Percentiles rank a stretch among this genome's conserved stretches.
Conservation (phyloP, 2,329 filamentous ascomycete species). For the Penicillium sp. region DNA sequence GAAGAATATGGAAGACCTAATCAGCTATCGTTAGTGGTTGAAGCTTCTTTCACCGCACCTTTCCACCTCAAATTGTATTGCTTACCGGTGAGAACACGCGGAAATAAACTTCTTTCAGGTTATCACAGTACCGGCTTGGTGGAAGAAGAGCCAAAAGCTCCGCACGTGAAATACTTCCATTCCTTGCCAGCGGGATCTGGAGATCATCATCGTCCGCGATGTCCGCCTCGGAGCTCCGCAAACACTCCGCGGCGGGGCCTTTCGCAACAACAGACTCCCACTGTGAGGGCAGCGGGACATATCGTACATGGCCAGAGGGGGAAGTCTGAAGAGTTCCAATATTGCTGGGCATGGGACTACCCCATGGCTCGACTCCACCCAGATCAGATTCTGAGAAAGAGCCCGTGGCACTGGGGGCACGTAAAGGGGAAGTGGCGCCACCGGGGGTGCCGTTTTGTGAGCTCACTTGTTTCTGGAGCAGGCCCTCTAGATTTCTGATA, state of each 20-base stretch:
- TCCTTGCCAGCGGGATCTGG: slow-evolving; percentile 37
- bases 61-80: not conserved
- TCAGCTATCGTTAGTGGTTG: not conserved
- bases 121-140: slow-evolving; percentile 41
- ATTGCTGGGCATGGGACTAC: slow-evolving; percentile 27
- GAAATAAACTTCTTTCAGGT: slow-evolving; percentile 42
- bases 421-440: slow-evolving; percentile 30
- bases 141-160: slow-evolving; percentile 40
- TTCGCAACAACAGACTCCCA: slow-evolving; percentile 36
- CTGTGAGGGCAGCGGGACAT: slow-evolving; percentile 37
- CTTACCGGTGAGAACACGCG: slow-evolving; percentile 45
- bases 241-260: slow-evolving; percentile 29
- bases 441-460: slow-evolving; percentile 28
- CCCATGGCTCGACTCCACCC: slow-evolving; percentile 24
- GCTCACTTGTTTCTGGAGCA: slow-evolving; percentile 39
- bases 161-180: slow-evolving; percentile 28
- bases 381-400: slow-evolving; percentile 33
- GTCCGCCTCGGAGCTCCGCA: slow-evolving; percentile 31
- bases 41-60: slow-evolving; percentile 8
- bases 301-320: slow-evolving; percentile 41
- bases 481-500: slow-evolving; percentile 40
- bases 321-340: slow-evolving; percentile 37
- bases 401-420: slow-evolving; percentile 28
- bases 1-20: slow-evolving; percentile 47
- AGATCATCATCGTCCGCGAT: slow-evolving; percentile 36